phyloP scores from a whole-genome alignment of 345 rosid species.

The Populus pruinosa region DNA sequence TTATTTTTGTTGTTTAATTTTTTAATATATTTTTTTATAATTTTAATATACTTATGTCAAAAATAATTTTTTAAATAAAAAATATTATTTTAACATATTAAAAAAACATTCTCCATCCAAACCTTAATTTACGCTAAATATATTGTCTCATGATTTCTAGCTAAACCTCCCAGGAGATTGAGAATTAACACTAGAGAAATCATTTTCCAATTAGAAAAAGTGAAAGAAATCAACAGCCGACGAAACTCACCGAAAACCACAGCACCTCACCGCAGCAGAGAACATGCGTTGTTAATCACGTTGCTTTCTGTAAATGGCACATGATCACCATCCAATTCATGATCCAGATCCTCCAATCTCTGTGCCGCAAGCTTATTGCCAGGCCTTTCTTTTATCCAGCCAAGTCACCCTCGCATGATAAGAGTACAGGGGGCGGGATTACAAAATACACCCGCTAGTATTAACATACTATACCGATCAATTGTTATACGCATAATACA shows the following conservation, averaged over 20 bases:
- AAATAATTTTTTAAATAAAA: too few species aligned
- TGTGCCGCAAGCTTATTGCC: neutral
- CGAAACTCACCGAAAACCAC: neutral
- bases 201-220: neutral
- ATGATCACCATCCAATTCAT: neutral
- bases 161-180: neutral
- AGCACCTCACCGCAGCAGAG: neutral
- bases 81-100: too few species aligned
- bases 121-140: too few species aligned
- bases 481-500: too few species aligned
- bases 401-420: neutral
- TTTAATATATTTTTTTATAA: too few species aligned
- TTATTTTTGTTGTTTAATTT: too few species aligned
- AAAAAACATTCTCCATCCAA: too few species aligned
- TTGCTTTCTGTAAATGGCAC: neutral
- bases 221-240: neutral
- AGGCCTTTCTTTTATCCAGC: neutral
- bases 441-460: too few species aligned
- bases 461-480: too few species aligned
- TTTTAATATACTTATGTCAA: too few species aligned
- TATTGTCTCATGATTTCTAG: neutral
- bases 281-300: slow-evolving; percentile 9
- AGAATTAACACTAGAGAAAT: neutral
- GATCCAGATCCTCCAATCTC: neutral
- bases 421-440: too few species aligned